Base-by-base conservation (phyloP, 192 early-diverging fungal genomes). In the Allomyces javanicus region DNA sequence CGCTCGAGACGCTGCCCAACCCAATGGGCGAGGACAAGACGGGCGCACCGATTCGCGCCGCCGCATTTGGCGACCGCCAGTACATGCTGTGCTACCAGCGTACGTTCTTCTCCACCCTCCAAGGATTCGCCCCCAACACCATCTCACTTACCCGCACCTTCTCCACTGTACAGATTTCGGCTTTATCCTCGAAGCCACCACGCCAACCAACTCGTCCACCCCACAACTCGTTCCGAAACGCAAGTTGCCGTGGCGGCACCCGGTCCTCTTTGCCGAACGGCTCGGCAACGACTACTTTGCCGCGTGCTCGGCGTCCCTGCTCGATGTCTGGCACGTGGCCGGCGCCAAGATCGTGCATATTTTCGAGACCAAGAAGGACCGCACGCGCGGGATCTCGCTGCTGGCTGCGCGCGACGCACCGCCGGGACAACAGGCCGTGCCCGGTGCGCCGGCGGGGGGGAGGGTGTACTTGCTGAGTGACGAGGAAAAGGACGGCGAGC, bases 271-370 rank as follows among this genome's bases (percentile, higher is more conserved):
- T 73, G 75, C 77, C 22, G 63, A 70, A 76, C 64, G 45, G 23
- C 64, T 80, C 17, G 75, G 77, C 23, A 64, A 33, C 44, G 75
- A 81, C 22, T 75, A 68, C 61, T 50, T 81, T 3, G 74, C 78
- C n/a, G 76, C 72, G 24, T 79, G 81, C 12, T 80, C 81, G 17
- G 63, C 68, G 1, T 69, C 73, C 7, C 74, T 78, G 19, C 72
- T 82, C n/a, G 78, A 82, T 70, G 76, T 82, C 24, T 73, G 81
- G 62, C 68, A 80, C 66, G 67, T 65, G 43, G 64, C 64, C 9
- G 75, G 70, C 11, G 78, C 78, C 45, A 81, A 80, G 63, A 75
- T 81, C 45, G 78, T 82, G 25, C 78, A 82, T 69, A 73, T 79
- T 27, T 82, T 81, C 66, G 81, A 80, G 62, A 78, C 81, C 25